These are phyloP conservation scores for Aethionema arabicum DNA, from an alignment of 345 rosid species.

Conservation along the genomic window DNA sequence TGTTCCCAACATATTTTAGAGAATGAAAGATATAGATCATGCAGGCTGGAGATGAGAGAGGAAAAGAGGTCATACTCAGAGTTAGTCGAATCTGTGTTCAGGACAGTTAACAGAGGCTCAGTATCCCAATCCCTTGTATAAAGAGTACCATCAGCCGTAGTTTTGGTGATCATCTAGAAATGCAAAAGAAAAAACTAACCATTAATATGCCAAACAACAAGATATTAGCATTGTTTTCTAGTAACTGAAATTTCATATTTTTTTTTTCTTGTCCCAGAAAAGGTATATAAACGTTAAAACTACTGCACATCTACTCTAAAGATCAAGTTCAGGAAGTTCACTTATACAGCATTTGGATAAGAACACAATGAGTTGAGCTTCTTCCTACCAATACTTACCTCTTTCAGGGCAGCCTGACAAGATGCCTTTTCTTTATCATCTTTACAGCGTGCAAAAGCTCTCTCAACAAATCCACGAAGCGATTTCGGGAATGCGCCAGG, in stretches of 20 bases:
- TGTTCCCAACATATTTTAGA: slow-evolving; percentile 16
- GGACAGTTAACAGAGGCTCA: slow-evolving; percentile 74
- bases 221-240: neutral
- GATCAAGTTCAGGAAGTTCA: slow-evolving; percentile 14
- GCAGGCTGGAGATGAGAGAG: slow-evolving; percentile 13
- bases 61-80: slow-evolving; percentile 53
- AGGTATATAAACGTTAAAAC: slow-evolving; percentile 21
- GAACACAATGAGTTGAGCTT: slow-evolving; percentile 1
- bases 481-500: slow-evolving; percentile 74
- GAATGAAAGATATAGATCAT: slow-evolving; percentile 15
- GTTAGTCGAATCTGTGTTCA: slow-evolving; percentile 39
- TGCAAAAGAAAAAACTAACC: slow-evolving; percentile 16
- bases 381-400: slow-evolving; percentile 46
- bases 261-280: neutral
- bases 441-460: slow-evolving; percentile 79
- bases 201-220: slow-evolving; percentile 20
- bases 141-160: slow-evolving; percentile 68
- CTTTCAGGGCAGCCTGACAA: slow-evolving; percentile 69
- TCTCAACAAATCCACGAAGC: slow-evolving; percentile 79
- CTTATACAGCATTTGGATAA: slow-evolving; percentile 7
- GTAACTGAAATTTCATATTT: slow-evolving; percentile 2
- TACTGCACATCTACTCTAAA: slow-evolving; percentile 11
- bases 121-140: slow-evolving; percentile 75
- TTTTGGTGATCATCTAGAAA: slow-evolving; percentile 66
- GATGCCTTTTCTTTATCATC: slow-evolving; percentile 69